Evolutionary conservation across 192 early-diverging fungal species (phyloP), one percentile per base, ranked within the genome.

Genomic region (Coemansia sp.): DNA sequence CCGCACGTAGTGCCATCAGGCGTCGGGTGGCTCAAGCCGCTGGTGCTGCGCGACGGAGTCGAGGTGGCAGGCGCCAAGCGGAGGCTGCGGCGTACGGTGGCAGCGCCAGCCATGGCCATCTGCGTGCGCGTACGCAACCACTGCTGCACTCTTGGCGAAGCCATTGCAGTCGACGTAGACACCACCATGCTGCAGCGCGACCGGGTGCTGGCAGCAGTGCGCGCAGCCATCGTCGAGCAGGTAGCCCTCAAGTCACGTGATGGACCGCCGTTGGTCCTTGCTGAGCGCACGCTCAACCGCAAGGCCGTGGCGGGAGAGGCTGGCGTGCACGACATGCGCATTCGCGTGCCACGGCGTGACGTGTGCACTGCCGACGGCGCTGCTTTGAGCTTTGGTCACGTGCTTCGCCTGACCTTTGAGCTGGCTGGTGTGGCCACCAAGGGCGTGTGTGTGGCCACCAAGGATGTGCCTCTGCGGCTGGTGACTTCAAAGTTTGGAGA

Each of bases 401-500:
- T 79, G 3, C 42, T 79, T 48, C 70, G 76, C 5, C 66, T 79
- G 61, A 79, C 70, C 2, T 79, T 79, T 55, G 76, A 71, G n/a
- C 60, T 79, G 21, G 72, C 76, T 9, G 72, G 70, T 18, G 58
- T 67, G 11, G 60, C 70, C 10, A 59, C 42, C 52, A 63, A 67
- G 36, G 53, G 38, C n/a, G 70, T 70, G 38, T 65, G 66, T 39
- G 66, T 73, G 22, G 63, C 70, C 9, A 79, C 70, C 18, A 79
- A 79, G 63, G 76, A 79, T 12, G 63, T 79, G 3, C 76, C 76
- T 7, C 41, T 79, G 53, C 76, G 76, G 1, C 52, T 79, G 38
- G 76, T 79, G 22, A 79, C 76, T 8, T 73, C 70, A 37, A 79
- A 79, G 61, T 79, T 79, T 60, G 76, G 76, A 42, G 70, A 79